Evolutionary conservation across 495 filamentous ascomycete species (phyloP).

Genomic region (Penicillium pulvis): DNA sequence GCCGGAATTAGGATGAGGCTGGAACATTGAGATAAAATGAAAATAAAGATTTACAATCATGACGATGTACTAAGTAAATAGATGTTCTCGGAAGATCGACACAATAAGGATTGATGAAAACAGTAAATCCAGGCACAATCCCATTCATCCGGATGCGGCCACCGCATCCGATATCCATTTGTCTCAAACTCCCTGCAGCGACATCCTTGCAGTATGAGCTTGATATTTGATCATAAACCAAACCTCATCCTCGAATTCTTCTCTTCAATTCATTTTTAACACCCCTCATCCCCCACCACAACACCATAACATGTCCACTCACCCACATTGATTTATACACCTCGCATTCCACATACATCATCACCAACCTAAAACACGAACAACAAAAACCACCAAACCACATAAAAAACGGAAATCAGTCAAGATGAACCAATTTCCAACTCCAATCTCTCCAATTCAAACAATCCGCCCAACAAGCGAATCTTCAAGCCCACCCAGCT

Average conservation of each 20-base stretch:
- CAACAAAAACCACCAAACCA: neutral
- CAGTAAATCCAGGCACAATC: constrained; percentile 18
- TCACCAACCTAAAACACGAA: constrained; percentile 2
- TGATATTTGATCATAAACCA: neutral
- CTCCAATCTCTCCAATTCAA: constrained; percentile 23
- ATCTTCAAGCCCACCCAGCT: constrained; percentile 22
- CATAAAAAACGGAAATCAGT: too few species aligned
- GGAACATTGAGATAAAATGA: neutral
- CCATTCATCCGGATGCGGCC: constrained; percentile 26
- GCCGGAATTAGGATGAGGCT: neutral
- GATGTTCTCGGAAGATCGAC: constrained; percentile 8
- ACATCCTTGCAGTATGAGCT: constrained; percentile 26
- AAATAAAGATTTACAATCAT: neutral
- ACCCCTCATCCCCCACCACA: too few species aligned
- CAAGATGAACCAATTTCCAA: constrained; percentile 21
- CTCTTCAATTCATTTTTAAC: neutral
- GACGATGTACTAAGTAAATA: neutral
- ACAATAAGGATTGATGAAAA: constrained; percentile 9
- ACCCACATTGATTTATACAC: neutral
- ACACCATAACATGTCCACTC: neutral
- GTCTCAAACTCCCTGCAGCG: constrained; percentile 30
- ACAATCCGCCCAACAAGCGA: constrained; percentile 18
- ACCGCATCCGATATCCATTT: constrained; percentile 19
- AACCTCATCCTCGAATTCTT: neutral
- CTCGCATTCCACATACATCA: constrained; percentile 13